Percentiles rank a stretch among this genome's conserved stretches.
These are phyloP conservation scores for Sicyos edulis DNA, from an alignment of 306 rosid genomes.

Conservation along the genomic window DNA sequence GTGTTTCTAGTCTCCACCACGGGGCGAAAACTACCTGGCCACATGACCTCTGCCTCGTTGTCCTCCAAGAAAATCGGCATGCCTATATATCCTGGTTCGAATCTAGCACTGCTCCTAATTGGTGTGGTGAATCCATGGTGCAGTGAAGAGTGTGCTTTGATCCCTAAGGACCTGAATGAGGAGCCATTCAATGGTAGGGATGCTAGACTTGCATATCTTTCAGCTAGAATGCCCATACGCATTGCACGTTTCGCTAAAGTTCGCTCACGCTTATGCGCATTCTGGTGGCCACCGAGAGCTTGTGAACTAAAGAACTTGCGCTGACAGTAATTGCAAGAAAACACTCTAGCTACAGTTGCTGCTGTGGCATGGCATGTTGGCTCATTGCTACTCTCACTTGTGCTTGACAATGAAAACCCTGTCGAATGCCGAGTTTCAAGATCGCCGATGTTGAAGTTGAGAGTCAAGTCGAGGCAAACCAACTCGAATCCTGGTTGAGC, in stretches of 20 bases:
- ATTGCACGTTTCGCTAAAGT: constrained; percentile 73
- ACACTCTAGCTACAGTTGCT: constrained; percentile 45
- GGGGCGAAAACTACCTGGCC: constrained; percentile 89
- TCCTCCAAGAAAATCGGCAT: constrained; percentile 64
- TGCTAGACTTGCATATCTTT: constrained; percentile 56
- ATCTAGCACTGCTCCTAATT: constrained; percentile 40
- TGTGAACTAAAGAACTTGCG: constrained; percentile 87
- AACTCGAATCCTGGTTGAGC: constrained; percentile 30
- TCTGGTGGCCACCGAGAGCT: constrained; percentile 98
- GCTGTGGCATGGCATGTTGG: constrained; percentile 38
- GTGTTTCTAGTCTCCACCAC: constrained; percentile 29
- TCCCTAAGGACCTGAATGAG: constrained; percentile 63
- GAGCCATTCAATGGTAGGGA: constrained; percentile 77
- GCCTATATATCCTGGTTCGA: constrained; percentile 48
- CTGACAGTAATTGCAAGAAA: constrained; percentile 83
- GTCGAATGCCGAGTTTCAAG: constrained; percentile 32
- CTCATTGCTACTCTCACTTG: constrained; percentile 81
- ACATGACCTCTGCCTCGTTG: constrained; percentile 55
- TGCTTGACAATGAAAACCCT: constrained; percentile 68
- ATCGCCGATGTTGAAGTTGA: constrained; percentile 46
- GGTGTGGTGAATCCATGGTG: constrained; percentile 48
- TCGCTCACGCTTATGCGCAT: constrained; percentile 84
- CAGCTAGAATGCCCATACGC: constrained; percentile 72
- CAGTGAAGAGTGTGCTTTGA: constrained; percentile 75
- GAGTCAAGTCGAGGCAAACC: constrained; percentile 60